Evolutionary conservation across 192 early-diverging fungal species (phyloP).

Genomic region (Spizellomyces sp.): DNA sequence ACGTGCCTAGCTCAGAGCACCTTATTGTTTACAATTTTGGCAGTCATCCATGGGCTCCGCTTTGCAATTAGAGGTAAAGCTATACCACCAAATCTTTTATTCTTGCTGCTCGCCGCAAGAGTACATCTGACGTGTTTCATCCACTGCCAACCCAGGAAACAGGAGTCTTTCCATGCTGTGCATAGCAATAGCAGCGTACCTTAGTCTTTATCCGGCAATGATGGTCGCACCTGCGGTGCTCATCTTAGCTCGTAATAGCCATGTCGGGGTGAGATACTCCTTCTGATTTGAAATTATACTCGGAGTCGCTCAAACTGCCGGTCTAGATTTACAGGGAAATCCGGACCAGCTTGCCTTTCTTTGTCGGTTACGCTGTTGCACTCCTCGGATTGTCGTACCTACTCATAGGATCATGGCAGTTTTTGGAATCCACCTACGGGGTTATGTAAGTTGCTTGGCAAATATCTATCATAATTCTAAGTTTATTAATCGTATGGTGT

Average conservation of each 20-base stretch:
- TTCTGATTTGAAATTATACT: neutral
- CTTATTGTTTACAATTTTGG: conserved; percentile 71
- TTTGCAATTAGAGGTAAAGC: conserved; percentile 61
- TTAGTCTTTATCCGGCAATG: conserved; percentile 87
- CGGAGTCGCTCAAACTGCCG: conserved; percentile 20
- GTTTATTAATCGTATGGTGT: neutral
- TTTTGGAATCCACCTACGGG: conserved; percentile 68
- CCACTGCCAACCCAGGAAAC: conserved; percentile 43
- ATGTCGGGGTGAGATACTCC: too few relatives aligned
- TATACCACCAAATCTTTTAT: neutral
- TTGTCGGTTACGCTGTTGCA: conserved; percentile 34
- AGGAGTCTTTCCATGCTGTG: conserved; percentile 63
- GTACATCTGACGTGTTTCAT: neutral
- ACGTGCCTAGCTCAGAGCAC: conserved; percentile 78
- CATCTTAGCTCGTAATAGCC: conserved; percentile 35
- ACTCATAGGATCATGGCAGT: conserved; percentile 70
- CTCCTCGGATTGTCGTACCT: conserved; percentile 63
- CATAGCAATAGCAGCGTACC: conserved; percentile 78
- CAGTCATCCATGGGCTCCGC: conserved; percentile 72
- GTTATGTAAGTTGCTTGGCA: conserved; percentile 61
- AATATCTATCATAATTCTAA: neutral
- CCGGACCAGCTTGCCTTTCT: conserved; percentile 30
- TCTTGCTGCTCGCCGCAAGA: neutral
- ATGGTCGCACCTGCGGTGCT: conserved; percentile 65
- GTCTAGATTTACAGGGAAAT: neutral